A percentile compares a stretch with the other conserved stretches of the same genome.
These are phyloP conservation scores for Lepidium didymum DNA, from an alignment of 345 rosid genomes.

Conservation along the genomic window DNA sequence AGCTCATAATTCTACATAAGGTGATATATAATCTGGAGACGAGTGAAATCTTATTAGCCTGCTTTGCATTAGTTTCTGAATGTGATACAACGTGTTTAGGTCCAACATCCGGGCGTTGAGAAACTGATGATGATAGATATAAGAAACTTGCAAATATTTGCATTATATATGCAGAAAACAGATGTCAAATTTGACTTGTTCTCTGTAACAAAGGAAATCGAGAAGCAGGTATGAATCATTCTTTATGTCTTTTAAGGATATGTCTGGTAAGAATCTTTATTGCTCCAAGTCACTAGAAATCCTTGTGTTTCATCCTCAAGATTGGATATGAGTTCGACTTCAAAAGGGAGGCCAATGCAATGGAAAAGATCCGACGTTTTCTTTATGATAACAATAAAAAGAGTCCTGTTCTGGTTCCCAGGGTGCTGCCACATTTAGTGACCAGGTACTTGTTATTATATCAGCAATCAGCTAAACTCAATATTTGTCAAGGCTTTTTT, in stretches of 20 bases:
- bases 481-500: background rate
- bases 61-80: slow-evolving; percentile 13
- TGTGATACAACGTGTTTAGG: slow-evolving; percentile 38
- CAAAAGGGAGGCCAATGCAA: slow-evolving; percentile 76
- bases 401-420: slow-evolving; percentile 78
- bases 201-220: slow-evolving; percentile 86
- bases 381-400: slow-evolving; percentile 69
- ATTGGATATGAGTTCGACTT: slow-evolving; percentile 96
- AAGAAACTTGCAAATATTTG: slow-evolving; percentile 82
- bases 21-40: slow-evolving; percentile 31
- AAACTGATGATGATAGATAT: slow-evolving; percentile 94
- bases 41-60: background rate
- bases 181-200: slow-evolving; percentile 85
- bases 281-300: background rate
- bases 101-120: slow-evolving; percentile 94
- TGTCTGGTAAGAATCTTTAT: background rate
- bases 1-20: too few relatives aligned
- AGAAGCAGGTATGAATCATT: slow-evolving; percentile 65
- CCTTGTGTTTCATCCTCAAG: slow-evolving; percentile 33
- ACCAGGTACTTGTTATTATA: slow-evolving; percentile 46
- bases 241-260: background rate
- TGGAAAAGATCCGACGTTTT: slow-evolving; percentile 72
- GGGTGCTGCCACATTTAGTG: slow-evolving; percentile 49
- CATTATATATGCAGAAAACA: slow-evolving; percentile 84
- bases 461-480: background rate